A percentile compares a stretch with the other conserved stretches of the same genome.
phyloP scores from a whole-genome alignment of 352 stramenopile species.

The Phytophthora hibernalis region DNA sequence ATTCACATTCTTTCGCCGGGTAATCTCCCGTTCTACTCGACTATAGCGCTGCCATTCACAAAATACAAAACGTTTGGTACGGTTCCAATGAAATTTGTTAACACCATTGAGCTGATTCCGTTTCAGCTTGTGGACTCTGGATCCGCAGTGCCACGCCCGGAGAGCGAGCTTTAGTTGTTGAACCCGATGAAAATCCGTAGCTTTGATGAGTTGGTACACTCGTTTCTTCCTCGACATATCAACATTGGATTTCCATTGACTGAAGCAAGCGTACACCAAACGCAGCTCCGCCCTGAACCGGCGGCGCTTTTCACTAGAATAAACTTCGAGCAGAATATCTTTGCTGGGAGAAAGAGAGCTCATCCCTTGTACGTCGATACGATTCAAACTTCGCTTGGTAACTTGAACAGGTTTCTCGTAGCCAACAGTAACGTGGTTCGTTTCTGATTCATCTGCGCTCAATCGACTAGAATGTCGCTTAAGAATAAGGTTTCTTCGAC shows the following conservation, averaged over 20 bases:
- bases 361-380: neutral
- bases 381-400: neutral
- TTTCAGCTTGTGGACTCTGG: conserved; percentile 7
- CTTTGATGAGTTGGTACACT: conserved; percentile 18
- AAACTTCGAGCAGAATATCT: neutral
- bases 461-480: conserved; percentile 21
- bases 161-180: conserved; percentile 9
- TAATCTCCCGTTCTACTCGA: conserved; percentile 24
- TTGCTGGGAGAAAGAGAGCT: neutral
- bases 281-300: conserved; percentile 31
- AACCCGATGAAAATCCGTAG: conserved; percentile 7
- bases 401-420: neutral
- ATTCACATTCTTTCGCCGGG: conserved; percentile 7
- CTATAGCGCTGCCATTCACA: conserved; percentile 20
- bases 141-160: conserved; percentile 9
- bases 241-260: conserved; percentile 27
- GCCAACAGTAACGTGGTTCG: neutral
- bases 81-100: conserved; percentile 12
- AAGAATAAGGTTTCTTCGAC: conserved; percentile 31
- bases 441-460: conserved; percentile 16
- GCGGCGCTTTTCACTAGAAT: conserved; percentile 23
- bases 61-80: conserved; percentile 12
- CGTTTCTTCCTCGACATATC: neutral
- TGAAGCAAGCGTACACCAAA: conserved; percentile 34
- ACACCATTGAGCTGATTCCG: conserved; percentile 10